Evolutionary conservation across 768 basidiomycete species (phyloP), one percentile per base, ranked within the genome.

Genomic region (Chalciporus chontae): DNA sequence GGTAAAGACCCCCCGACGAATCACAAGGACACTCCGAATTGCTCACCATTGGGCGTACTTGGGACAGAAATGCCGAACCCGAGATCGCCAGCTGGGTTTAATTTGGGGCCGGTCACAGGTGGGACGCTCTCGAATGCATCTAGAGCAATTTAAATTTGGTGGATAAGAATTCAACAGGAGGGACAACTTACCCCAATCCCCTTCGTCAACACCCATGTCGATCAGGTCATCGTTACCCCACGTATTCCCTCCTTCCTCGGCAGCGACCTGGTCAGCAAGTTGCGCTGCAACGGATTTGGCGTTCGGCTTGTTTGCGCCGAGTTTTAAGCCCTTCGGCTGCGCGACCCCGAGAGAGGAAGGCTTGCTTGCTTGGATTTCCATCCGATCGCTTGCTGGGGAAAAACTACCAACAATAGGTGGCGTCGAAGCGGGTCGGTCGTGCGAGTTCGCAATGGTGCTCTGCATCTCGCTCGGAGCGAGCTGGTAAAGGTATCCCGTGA

Each of bases 171-270:
- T 5, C 10, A 38, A n/a, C 21, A 34, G 19, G 40, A 34, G n/a
- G 31, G 17, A 50, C 11, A 3, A 76, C 85, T 63, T 64, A 90
- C 94, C 88, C 94, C 94, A 99, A 63, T 97, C 95, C 59, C 85
- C 94, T 21, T 84, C 80, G 59, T 98, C 94, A 0, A 90, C 93
- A 61, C 93, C 85, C 4, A 97, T 84, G 62, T 99, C 94, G 65
- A 97, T 95, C 49, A 97, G 67, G 66, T 97, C 90, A 8, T 79
- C 84, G 41, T 69, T 75, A 1, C 83, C 87, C 90, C 89, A 91
- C 0, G 78, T 78, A 61, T 78, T 77, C 3, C 49, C 52, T 3
- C 58, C 58, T 21, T 61, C 57, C 18, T 72, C 69, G 8, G 63
- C 50, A 8, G 73, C 75, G 4, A 73, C 77, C 52, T 84, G 84